phyloP scores from a whole-genome alignment of 2,329 filamentous ascomycete genomes.

The Fusarium zealandicum region DNA sequence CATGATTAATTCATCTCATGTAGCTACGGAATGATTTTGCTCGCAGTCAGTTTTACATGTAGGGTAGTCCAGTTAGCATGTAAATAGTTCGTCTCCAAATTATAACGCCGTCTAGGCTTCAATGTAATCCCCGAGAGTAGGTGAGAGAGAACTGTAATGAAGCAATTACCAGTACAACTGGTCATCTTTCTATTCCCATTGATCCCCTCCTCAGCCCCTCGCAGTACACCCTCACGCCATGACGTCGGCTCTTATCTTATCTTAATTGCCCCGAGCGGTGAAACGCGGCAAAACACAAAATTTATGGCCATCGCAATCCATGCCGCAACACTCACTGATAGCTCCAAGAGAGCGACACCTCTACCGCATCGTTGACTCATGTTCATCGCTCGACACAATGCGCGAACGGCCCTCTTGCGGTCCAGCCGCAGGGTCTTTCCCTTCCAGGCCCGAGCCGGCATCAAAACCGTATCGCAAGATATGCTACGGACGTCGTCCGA shows the following conservation, averaged over 20 bases:
- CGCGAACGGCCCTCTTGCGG: constrained; percentile 19
- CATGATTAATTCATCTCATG: too few species aligned
- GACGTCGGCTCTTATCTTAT: constrained; percentile 16
- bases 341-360: background rate
- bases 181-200: background rate
- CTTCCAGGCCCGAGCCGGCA: constrained; percentile 8
- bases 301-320: constrained; percentile 12
- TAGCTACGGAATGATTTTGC: too few species aligned
- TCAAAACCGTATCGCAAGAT: background rate
- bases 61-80: too few species aligned
- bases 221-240: background rate
- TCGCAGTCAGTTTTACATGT: too few species aligned
- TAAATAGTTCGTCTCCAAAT: too few species aligned
- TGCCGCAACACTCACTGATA: background rate
- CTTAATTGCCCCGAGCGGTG: constrained; percentile 21
- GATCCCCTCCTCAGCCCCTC: background rate
- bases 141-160: too few species aligned
- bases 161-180: too few species aligned
- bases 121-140: too few species aligned
- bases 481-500: constrained; percentile 17
- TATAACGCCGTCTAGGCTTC: too few species aligned
- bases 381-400: constrained; percentile 30
- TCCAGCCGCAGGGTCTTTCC: constrained; percentile 4
- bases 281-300: constrained; percentile 30
- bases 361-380: constrained; percentile 10